A percentile compares a stretch with the other conserved stretches of the same genome.
These are phyloP conservation scores for Tephrocybe sp. DNA, from an alignment of 768 basidiomycete genomes.

Conservation along the genomic window DNA sequence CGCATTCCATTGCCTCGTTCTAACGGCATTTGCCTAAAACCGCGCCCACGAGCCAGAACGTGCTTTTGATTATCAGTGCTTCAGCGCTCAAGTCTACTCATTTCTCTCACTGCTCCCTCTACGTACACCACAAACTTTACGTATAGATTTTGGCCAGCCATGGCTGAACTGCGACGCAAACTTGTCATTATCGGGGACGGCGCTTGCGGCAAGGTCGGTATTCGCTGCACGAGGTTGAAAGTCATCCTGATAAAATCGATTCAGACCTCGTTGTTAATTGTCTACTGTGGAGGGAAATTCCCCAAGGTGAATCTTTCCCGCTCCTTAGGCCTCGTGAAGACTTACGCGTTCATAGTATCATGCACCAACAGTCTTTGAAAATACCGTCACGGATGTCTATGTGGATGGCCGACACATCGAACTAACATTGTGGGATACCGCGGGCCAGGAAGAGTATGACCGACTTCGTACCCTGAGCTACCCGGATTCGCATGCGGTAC, in stretches of 20 bases:
- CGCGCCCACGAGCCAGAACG: neutral
- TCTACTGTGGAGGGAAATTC: conserved; percentile 9
- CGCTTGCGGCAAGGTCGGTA: conserved; percentile 86
- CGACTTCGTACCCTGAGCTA: conserved; percentile 96
- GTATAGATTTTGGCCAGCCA: conserved; percentile 27
- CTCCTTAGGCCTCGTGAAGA: neutral
- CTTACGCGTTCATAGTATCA: conserved; percentile 67
- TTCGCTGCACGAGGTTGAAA: neutral
- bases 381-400: conserved; percentile 98
- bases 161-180: conserved; percentile 98
- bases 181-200: conserved; percentile 99
- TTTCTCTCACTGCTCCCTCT: neutral
- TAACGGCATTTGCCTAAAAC: neutral
- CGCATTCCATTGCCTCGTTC: neutral
- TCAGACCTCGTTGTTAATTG: conserved; percentile 9
- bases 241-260: neutral
- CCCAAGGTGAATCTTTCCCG: conserved; percentile 3
- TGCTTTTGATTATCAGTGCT: neutral
- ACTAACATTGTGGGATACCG: conserved; percentile 99
- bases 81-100: neutral
- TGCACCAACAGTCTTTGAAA: conserved; percentile 99
- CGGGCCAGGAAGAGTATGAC: conserved; percentile 99
- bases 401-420: conserved; percentile 98
- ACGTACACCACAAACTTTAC: neutral
- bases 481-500: conserved; percentile 99